Conservation (phyloP, 805 yeast species). For the Lipomyces kockii region DNA sequence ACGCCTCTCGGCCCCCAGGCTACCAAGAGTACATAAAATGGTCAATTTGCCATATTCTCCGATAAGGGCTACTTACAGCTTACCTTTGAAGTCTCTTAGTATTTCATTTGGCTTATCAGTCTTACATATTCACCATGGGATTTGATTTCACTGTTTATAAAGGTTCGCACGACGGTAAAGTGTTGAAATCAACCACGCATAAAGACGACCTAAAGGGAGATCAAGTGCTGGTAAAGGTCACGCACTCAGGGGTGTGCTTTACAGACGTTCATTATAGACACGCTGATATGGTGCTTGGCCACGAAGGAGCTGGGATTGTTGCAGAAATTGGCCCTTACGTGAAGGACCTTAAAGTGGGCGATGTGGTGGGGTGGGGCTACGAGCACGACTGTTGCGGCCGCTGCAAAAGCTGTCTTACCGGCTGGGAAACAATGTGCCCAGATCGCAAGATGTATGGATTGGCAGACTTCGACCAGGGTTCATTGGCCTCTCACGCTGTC, state of each 20-base stretch:
- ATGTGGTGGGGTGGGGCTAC: slow-evolving; percentile 10
- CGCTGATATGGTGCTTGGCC: slow-evolving; percentile 8
- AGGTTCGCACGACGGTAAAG: slow-evolving; percentile 5
- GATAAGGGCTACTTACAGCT: too few relatives aligned
- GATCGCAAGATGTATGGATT: background rate
- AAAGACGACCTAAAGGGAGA: slow-evolving; percentile 3
- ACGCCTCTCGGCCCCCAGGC: too few relatives aligned
- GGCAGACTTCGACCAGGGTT: slow-evolving; percentile 5
- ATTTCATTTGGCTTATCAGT: background rate
- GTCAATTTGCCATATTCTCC: too few relatives aligned
- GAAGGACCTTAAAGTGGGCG: slow-evolving; percentile 8
- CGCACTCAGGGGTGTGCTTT: slow-evolving; percentile 15
- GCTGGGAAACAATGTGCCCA: slow-evolving; percentile 2
- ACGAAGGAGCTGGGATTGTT: slow-evolving; percentile 16
- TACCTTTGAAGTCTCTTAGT: too few relatives aligned
- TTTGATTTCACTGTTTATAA: slow-evolving; percentile 8
- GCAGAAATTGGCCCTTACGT: slow-evolving; percentile 1
- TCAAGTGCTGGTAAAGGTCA: slow-evolving; percentile 10
- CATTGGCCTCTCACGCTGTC: slow-evolving; percentile 50
- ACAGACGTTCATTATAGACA: slow-evolving; percentile 12
- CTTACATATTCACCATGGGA: background rate
- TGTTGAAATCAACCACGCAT: background rate
- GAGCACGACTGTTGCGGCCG: slow-evolving; percentile 7
- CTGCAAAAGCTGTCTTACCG: slow-evolving; percentile 6
- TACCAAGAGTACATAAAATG: too few relatives aligned